Base-by-base conservation (phyloP, 2,329 filamentous ascomycete species). In the Fusarium sp. region DNA sequence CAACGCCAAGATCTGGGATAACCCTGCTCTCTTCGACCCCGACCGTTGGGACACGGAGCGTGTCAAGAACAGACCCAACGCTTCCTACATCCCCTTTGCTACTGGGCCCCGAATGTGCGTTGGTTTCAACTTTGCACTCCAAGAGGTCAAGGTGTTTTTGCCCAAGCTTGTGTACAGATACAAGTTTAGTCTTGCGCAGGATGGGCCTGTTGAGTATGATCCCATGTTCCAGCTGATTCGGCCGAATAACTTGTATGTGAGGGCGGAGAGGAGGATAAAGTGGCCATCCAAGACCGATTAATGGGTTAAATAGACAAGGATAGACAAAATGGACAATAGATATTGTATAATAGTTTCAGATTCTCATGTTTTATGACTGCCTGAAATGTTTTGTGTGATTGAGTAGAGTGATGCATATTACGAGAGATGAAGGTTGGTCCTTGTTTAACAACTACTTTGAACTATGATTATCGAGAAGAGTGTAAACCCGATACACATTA, bases 71-170 rank as follows among this genome's bases (percentile, higher is more conserved):
- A 71, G 79, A 2, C 83, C 81, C 41, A 78, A 79, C 28, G 80
- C 78, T 2, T 75, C 81, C 0, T 89, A 88, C 65, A 76, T 84
- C 4, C 87, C 87, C 0, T 89, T 89, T 61, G 85, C 82, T 0
- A 75, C 80, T 0, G 87, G 87, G 0, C 81, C 78, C 0, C 76
- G 87, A 2, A 81, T 81, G 75, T 89, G 87, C 59, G 84, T 89
- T 52, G 87, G 86, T 0, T 88, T 87, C 79, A 88, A 87, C 73
- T 87, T 88, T 71, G 86, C 85, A 0, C 74, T 88, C 7, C 80
- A 83, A 56, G 85, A 89, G 72, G 78, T 87, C 56, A 88, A 88
- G 75, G 77, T 87, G 5, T 81, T 86, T 65, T 35, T 89, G 61
- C 77, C 80, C 2, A 84, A 88, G 75, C 73, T 89, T 34, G 72